Evolutionary conservation across 2,329 filamentous ascomycete genomes (phyloP), one percentile per base, ranked within the genome.

Genomic region (Alternaria incomplexa): DNA sequence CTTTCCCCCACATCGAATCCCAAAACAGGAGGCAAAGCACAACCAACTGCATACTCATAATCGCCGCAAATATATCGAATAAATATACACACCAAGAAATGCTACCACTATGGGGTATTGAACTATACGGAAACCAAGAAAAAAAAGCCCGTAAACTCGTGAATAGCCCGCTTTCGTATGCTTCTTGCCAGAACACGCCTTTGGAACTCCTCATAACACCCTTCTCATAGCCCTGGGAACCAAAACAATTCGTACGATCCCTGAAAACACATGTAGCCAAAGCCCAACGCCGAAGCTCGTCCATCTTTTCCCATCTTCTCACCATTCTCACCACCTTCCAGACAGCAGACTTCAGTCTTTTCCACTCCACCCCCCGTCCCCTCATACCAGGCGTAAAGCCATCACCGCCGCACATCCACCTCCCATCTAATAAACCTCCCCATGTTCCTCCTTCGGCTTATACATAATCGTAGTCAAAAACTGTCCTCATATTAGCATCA

Each of bases 401-500:
- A 45, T 17, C 10, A 22, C 43, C 17, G 9, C 12, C 28, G 10
- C 11, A 30, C 36, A 9, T 40, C 36, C 36, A 40, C 6, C 13
- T 2, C 6, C n/a, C n/a, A n/a, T 40, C 11, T 30, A 62, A 10
- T 62, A 57, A 20, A 56, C 51, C 25, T 51, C 59, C 3, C 51
- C 51, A 45, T 43, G 43, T n/a, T 83, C 82, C 65, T 79, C 85
- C 20, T 93, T 93, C 17, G 93, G 93, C 84, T 97, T 98, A 83
- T 98, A 98, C 84, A 98, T 91, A 77, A 98, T 97, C 3, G 94
- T 97, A 5, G 95, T 98, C 36, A 98, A 91, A 81, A 98, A 98
- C 95, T 97, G 20, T 3, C 44, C 5, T 15, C 11, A 73, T 23
- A 54, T 59, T 10, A 25, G 36, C 55, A 73, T 58, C 20, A 36